Evolutionary conservation across 2,329 filamentous ascomycete species (phyloP).

Genomic region (Aspergillus sp.): DNA sequence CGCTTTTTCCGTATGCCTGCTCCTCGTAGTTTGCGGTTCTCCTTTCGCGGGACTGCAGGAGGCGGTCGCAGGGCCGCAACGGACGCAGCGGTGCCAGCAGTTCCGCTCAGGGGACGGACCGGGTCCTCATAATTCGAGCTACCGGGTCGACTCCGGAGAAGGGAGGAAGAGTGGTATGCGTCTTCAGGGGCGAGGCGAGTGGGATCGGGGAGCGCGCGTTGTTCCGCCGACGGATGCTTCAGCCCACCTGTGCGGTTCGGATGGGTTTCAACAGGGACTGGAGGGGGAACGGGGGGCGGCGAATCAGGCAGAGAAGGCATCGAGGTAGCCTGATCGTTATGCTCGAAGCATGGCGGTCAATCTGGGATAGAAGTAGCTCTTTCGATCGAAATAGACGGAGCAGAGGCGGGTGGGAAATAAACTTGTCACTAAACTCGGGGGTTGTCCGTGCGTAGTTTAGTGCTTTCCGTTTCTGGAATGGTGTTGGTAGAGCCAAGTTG

Average conservation of each 20-base stretch:
- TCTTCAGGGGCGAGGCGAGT: conserved; percentile 79
- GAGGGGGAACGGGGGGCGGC: conserved; percentile 41
- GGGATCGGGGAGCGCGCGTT: conserved; percentile 54
- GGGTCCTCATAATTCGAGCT: conserved; percentile 39
- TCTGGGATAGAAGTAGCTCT: background rate
- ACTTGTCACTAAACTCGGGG: background rate
- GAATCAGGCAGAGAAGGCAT: conserved; percentile 36
- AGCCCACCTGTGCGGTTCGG: conserved; percentile 41
- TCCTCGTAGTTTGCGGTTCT: conserved; percentile 54
- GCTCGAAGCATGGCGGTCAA: conserved; percentile 27
- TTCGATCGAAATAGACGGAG: background rate
- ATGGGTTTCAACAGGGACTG: conserved; percentile 48
- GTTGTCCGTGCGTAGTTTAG: conserved; percentile 4
- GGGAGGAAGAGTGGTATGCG: conserved; percentile 67
- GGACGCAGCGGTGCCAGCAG: conserved; percentile 42
- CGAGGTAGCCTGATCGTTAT: conserved; percentile 29
- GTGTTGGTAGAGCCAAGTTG: background rate
- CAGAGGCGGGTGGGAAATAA: background rate
- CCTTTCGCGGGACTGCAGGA: conserved; percentile 40
- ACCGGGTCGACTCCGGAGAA: conserved; percentile 53
- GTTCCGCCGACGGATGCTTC: conserved; percentile 33
- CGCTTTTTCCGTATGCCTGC: conserved; percentile 67
- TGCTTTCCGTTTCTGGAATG: conserved; percentile 2
- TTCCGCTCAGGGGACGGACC: conserved; percentile 36
- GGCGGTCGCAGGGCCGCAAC: conserved; percentile 44